Evolutionary conservation across 2,329 filamentous ascomycete species (phyloP).

Genomic region (Aspergillus sp.): DNA sequence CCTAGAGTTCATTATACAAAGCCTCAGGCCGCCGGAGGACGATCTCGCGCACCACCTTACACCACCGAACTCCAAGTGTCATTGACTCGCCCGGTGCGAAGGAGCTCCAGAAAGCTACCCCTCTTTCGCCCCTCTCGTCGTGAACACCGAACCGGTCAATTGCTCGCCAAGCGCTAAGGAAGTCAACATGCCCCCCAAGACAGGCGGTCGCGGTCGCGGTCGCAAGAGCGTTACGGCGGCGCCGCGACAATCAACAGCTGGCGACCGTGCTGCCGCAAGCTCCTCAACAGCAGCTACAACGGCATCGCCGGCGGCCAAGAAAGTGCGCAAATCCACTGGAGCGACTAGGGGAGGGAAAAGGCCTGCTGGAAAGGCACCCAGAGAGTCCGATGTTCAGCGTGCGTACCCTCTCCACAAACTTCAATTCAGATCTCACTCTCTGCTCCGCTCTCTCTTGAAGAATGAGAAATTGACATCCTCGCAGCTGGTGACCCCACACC

Average conservation of each 20-base stretch:
- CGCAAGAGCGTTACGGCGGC: conserved; percentile 12
- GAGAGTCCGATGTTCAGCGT: conserved; percentile 43
- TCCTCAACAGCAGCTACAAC: conserved; percentile 17
- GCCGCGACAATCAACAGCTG: conserved; percentile 10
- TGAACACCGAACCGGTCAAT: background rate
- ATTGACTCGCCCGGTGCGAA: background rate
- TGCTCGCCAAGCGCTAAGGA: background rate
- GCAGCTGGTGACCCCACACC: conserved; percentile 74
- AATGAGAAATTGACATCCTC: conserved; percentile 13
- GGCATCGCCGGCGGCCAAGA: conserved; percentile 8
- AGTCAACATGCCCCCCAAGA: conserved; percentile 35
- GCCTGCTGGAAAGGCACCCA: conserved; percentile 19
- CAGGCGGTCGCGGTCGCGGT: conserved; percentile 18
- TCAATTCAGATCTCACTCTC: background rate
- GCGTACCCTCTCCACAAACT: conserved; percentile 17
- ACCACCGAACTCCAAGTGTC: background rate
- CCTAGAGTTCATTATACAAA: background rate
- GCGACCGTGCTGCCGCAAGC: conserved; percentile 14
- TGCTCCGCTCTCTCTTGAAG: background rate
- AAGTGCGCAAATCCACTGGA: conserved; percentile 24
- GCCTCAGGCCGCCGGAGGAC: background rate
- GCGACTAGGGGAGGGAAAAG: conserved; percentile 23
- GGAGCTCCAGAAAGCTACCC: background rate
- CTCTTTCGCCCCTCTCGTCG: background rate
- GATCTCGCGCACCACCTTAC: background rate